Base-by-base conservation (phyloP, 306 rosid species). In the Prunus fruticosa region DNA sequence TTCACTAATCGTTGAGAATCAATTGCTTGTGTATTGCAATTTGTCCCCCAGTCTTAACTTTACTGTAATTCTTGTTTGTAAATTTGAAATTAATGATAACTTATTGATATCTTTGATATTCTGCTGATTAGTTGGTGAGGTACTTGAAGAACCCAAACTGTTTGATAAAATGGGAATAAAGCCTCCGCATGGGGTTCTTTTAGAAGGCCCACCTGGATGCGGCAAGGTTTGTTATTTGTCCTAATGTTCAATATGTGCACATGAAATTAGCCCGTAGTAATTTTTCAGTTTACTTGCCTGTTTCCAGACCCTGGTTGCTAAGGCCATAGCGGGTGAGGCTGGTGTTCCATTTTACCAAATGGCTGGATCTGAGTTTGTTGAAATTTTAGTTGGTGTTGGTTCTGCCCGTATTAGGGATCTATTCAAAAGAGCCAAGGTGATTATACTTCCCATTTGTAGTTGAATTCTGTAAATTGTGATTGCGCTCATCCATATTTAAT, bases 291-390 rank as follows among this genome's bases (percentile, higher is more conserved):
- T 70, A 71, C 20, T 74, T 69, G 15, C 81, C 56, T 77, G 72
- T 73, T 83, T 82, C 69, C 92, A 95, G 99, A 95, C 99, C 62
- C 88, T 95, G 84, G 97, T 95, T 85, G 99, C 99, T 60, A 95
- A 95, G 84, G 99, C 99, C 84, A 95, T 95, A 75, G 99, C 99
- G 63, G 99, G 99, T 51, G 99, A 95, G 87, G 99, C 99, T 69
- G 99, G 96, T 57, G 99, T 95, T 82, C 99, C 99, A 45, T 95
- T 95, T 86, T 95, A 92, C 87, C 99, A 95, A 88, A 95, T 95
- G 99, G 99, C 99, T 79, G 99, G 99, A 67, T 95, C 99, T 15
- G 97, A 95, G 79, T 95, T 95, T 82, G 99, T 95, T 64, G 99
- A 95, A 86, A 96, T 95, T 86, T 87, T 95, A 76, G 99, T 95